These are phyloP conservation scores for Ganoderma leucocontextum DNA, from an alignment of 1,284 basidiomycete genomes.

Conservation along the genomic window DNA sequence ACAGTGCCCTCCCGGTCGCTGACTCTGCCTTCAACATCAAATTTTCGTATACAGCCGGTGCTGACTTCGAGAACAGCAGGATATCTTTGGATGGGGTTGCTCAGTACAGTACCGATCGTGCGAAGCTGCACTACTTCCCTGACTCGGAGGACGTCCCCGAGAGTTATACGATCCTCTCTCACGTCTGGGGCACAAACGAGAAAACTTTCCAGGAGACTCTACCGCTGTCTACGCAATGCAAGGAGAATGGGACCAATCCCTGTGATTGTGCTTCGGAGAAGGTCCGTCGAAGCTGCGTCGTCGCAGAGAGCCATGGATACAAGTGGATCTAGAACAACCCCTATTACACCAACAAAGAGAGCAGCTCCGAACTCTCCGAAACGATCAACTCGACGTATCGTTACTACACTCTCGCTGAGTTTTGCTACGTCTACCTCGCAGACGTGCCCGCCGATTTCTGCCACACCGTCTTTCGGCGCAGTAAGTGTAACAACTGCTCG, in stretches of 20 bases:
- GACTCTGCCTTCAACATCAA: too few species aligned
- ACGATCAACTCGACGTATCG: conserved; percentile 27
- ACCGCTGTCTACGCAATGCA: not conserved
- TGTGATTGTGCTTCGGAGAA: not conserved
- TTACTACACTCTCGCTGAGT: conserved; percentile 18
- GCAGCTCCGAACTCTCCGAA: conserved; percentile 26
- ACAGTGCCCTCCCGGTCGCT: too few species aligned
- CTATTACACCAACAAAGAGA: conserved; percentile 28
- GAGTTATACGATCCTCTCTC: not conserved
- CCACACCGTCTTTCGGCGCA: too few species aligned
- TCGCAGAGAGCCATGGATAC: conserved; percentile 8
- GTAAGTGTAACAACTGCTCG: too few species aligned
- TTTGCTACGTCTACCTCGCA: conserved; percentile 25
- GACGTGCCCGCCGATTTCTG: conserved; percentile 8
- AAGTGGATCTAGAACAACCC: conserved; percentile 25
- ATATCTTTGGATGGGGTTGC: not conserved
- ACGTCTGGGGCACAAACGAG: not conserved
- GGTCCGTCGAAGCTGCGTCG: not conserved
- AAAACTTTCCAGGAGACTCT: not conserved
- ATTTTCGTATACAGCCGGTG: too few species aligned
- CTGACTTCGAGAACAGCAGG: too few species aligned
- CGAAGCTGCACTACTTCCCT: not conserved
- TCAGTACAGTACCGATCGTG: not conserved
- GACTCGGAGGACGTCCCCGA: not conserved
- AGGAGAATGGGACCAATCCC: not conserved